These are phyloP conservation scores for Ziziphus jujuba DNA, from an alignment of 306 rosid genomes.

Conservation along the genomic window DNA sequence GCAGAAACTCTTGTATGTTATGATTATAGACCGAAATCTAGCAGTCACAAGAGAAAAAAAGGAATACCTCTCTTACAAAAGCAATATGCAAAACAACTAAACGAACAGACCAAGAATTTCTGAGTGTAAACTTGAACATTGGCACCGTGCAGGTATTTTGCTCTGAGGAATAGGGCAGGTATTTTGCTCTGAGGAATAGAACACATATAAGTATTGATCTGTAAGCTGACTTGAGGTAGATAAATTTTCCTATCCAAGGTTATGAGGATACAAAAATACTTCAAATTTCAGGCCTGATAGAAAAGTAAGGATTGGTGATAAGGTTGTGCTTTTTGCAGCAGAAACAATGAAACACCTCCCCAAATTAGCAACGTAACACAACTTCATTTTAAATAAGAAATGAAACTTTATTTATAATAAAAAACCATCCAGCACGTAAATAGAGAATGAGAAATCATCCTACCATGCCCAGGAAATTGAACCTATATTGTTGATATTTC, in stretches of 20 bases:
- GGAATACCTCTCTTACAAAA: background rate
- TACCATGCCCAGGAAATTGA: too few species aligned
- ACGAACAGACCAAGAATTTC: too few species aligned
- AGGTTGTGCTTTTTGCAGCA: too few species aligned
- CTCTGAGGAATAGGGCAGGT: background rate
- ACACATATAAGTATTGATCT: background rate
- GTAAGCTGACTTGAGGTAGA: background rate
- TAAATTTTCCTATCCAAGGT: background rate
- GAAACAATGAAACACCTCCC: too few species aligned
- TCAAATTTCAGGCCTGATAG: background rate
- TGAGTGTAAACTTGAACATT: too few species aligned
- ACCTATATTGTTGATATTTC: too few species aligned
- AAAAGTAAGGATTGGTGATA: background rate
- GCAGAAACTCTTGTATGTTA: background rate
- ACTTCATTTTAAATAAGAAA: background rate
- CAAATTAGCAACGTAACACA: too few species aligned
- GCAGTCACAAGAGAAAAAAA: background rate
- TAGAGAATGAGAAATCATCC: too few species aligned
- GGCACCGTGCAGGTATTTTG: background rate
- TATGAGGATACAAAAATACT: background rate
- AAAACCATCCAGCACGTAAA: too few species aligned
- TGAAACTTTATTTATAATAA: too few species aligned
- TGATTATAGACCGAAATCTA: background rate
- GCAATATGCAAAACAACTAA: constrained; percentile 2
- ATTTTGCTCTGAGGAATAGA: background rate